Base-by-base conservation (phyloP, 2,329 filamentous ascomycete genomes). In the Aspergillus hortae region DNA sequence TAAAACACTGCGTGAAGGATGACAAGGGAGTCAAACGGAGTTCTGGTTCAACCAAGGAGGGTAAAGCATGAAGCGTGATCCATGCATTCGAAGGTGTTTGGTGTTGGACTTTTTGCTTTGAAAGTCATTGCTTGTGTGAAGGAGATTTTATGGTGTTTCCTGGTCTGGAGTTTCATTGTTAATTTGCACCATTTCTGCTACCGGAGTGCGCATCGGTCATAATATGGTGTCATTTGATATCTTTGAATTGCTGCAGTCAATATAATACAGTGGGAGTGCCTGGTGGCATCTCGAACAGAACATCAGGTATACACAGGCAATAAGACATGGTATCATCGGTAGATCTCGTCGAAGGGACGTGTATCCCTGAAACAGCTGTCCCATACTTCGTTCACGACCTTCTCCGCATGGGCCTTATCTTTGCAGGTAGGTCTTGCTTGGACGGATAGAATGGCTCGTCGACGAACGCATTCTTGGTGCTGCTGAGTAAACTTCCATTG, bases 371-470 rank as follows among this genome's bases (percentile, higher is more conserved):
- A 99, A 72, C 94, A 99, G 63, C 91, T 96, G 61, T 96, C 92
- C 90, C 92, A 99, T n/a, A 99, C 94, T 72, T 95, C 87, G 72
- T 97, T 94, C 52, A 99, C 90, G 23, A 95, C 86, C 74, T 88
- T 90, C 47, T 84, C 82, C 4, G 94, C 94, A 61, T 97, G 89
- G 12, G 86, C 85, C 63, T 95, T 86, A 71, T 95, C 89, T 70
- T 89, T 89, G 67, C 92, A 94, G 44, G 81, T 80, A 14, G 91
- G 90, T 55, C 94, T 80, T 32, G 83, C 85, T 76, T 85, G 82
- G 61, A 99, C 84, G 19, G 89, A 95, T 60, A 88, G 75, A 32
- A 90, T 85, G 10, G 94, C 94, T 61, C 94, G 80, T 65, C 83
- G 77, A 55, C 91, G 81, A 48, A 99, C 92, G 72, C 94, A 99